A percentile compares a stretch with the other conserved stretches of the same genome.
Conservation (phyloP, 2,329 filamentous ascomycete species). For the Phoma sp. region DNA sequence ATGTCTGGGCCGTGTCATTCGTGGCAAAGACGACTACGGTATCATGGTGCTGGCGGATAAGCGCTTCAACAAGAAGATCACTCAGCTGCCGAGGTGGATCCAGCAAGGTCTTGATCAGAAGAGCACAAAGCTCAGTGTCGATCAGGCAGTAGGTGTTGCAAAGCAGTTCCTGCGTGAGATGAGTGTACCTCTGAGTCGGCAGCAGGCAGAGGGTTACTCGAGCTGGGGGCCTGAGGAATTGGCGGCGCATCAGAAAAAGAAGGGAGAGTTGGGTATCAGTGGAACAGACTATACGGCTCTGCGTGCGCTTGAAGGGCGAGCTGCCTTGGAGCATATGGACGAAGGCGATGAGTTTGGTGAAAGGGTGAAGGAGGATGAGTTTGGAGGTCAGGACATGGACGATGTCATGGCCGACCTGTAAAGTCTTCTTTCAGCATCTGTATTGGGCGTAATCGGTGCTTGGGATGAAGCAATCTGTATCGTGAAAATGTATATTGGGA, state of each 20-base stretch:
- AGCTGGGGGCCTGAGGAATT: conserved; percentile 87
- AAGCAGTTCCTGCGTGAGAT: conserved; percentile 90
- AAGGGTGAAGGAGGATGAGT: conserved; percentile 37
- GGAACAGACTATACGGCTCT: conserved; percentile 61
- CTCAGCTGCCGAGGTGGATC: conserved; percentile 96
- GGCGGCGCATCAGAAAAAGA: conserved; percentile 76
- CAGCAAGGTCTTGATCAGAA: conserved; percentile 83
- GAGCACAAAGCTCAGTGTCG: conserved; percentile 89
- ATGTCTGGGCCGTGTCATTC: conserved; percentile 89
- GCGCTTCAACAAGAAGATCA: conserved; percentile 88
- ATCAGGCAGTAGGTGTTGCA: conserved; percentile 89
- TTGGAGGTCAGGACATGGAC: conserved; percentile 44
- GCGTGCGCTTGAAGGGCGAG: conserved; percentile 39
- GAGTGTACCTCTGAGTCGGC: conserved; percentile 84
- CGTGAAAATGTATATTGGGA: too few relatives aligned
- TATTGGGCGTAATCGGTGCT: background rate
- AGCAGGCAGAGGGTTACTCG: conserved; percentile 88
- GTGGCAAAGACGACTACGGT: conserved; percentile 99
- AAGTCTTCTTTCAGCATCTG: background rate
- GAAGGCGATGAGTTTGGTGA: conserved; percentile 20
- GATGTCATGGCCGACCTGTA: conserved; percentile 45
- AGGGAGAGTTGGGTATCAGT: conserved; percentile 70
- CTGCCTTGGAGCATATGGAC: conserved; percentile 27
- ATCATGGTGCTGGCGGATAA: conserved; percentile 98
- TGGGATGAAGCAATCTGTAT: background rate